phyloP scores from a whole-genome alignment of 2,329 filamentous ascomycete species.

The Talaromyces sp. region DNA sequence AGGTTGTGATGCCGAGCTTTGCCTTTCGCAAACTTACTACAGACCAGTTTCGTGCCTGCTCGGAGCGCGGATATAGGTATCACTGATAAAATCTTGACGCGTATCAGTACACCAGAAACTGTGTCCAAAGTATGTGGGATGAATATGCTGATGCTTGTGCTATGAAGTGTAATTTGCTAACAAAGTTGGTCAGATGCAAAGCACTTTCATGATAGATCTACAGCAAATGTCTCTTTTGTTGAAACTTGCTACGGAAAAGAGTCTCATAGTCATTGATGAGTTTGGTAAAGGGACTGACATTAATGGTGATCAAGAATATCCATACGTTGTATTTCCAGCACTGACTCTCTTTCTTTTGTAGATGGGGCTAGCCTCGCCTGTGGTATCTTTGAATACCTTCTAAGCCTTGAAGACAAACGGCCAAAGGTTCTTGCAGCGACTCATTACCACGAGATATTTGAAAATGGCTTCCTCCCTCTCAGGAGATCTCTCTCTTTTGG shows the following conservation, averaged over 20 bases:
- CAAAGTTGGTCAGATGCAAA: slow-evolving; percentile 44
- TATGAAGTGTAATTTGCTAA: background rate
- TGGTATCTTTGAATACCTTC: slow-evolving; percentile 55
- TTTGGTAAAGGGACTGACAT: slow-evolving; percentile 70
- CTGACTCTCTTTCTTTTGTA: slow-evolving; percentile 16
- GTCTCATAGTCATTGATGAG: slow-evolving; percentile 85
- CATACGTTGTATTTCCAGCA: background rate
- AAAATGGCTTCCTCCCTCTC: slow-evolving; percentile 48
- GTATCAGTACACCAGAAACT: slow-evolving; percentile 69
- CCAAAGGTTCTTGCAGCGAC: slow-evolving; percentile 60
- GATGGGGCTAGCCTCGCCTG: slow-evolving; percentile 62
- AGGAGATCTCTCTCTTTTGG: slow-evolving; percentile 47
- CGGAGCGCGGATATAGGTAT: slow-evolving; percentile 70
- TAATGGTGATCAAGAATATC: slow-evolving; percentile 32
- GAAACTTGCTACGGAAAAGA: slow-evolving; percentile 67
- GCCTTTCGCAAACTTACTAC: background rate
- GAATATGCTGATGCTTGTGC: background rate
- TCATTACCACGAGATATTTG: slow-evolving; percentile 56
- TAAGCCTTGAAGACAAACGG: slow-evolving; percentile 43
- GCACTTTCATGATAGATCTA: slow-evolving; percentile 74
- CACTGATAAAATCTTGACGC: slow-evolving; percentile 87
- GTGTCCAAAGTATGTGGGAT: slow-evolving; percentile 49
- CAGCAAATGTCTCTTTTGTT: slow-evolving; percentile 78
- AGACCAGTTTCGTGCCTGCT: slow-evolving; percentile 74
- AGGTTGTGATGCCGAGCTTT: slow-evolving; percentile 4